Evolutionary conservation across 345 rosid genomes (phyloP).

Genomic region (Populus pruinosa): DNA sequence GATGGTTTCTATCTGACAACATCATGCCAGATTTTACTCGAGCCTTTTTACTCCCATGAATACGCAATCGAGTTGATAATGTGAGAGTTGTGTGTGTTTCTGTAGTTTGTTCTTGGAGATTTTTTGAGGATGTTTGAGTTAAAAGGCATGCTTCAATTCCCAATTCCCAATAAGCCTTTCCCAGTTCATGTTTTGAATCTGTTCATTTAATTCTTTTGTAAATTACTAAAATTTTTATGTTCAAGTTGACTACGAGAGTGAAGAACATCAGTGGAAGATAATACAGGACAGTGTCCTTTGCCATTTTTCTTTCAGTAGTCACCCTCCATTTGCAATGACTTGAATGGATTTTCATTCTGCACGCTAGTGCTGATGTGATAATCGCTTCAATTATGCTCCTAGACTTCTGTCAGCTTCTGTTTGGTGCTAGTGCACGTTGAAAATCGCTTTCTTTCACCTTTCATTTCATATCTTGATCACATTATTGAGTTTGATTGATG

Average conservation of each 20-base stretch:
- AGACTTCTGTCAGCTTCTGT: not conserved
- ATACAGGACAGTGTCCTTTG: not conserved
- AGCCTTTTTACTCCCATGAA: not conserved
- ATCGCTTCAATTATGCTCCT: not conserved
- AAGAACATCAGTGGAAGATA: not conserved
- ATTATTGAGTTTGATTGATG: not conserved
- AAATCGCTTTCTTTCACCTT: no score
- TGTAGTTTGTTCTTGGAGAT: not conserved
- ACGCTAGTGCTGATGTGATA: not conserved
- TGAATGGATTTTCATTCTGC: slow-evolving; percentile 3
- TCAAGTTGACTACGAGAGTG: not conserved
- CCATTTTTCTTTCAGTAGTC: not conserved
- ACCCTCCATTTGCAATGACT: not conserved
- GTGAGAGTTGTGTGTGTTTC: no score
- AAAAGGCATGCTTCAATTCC: not conserved
- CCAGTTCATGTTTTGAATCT: not conserved
- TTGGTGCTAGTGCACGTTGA: not conserved
- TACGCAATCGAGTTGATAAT: not conserved
- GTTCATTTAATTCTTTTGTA: not conserved
- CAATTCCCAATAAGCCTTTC: not conserved
- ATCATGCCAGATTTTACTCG: not conserved
- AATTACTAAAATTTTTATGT: not conserved
- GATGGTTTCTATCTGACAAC: not conserved
- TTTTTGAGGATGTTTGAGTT: not conserved
- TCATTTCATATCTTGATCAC: not conserved